Evolutionary conservation across 164 flowering plant genomes (phyloP).

Genomic region (Macadamia tetraphylla): DNA sequence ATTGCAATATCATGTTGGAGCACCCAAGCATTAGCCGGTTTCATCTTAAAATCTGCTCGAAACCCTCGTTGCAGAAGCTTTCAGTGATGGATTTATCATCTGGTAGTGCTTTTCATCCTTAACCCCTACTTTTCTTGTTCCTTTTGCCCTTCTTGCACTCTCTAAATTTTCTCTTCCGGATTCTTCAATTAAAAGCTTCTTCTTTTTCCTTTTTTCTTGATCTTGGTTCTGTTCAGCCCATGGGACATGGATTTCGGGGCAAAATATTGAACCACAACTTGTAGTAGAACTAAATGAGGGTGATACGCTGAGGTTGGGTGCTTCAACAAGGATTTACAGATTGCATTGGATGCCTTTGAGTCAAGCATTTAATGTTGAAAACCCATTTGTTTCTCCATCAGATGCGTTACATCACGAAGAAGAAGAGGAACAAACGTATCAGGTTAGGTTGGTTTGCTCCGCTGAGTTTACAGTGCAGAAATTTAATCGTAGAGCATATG

Average conservation of each 20-base stretch:
- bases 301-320: conserved; percentile 64
- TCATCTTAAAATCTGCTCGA: conserved; percentile 64
- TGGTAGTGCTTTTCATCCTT: conserved; percentile 31
- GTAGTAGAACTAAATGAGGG: conserved; percentile 58
- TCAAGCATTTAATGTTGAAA: conserved; percentile 50
- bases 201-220: neutral
- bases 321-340: conserved; percentile 70
- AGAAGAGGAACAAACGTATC: conserved; percentile 14
- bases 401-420: conserved; percentile 23
- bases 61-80: conserved; percentile 43
- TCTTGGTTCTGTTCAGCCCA: conserved; percentile 46
- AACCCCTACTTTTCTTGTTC: neutral
- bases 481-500: too few species aligned
- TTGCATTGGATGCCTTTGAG: conserved; percentile 72
- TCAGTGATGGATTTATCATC: conserved; percentile 70
- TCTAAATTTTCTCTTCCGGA: neutral
- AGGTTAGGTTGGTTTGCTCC: conserved; percentile 26
- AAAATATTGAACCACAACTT: conserved; percentile 52
- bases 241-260: conserved; percentile 83
- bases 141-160: neutral
- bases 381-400: conserved; percentile 33
- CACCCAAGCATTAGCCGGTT: conserved; percentile 96
- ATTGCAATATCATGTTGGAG: conserved; percentile 67
- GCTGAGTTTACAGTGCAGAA: too few species aligned
- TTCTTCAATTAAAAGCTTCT: too few species aligned